Evolutionary conservation across 75 land plant species (phyloP), one percentile per base, ranked within the genome.

Genomic region (Selaginella tamariscina): DNA sequence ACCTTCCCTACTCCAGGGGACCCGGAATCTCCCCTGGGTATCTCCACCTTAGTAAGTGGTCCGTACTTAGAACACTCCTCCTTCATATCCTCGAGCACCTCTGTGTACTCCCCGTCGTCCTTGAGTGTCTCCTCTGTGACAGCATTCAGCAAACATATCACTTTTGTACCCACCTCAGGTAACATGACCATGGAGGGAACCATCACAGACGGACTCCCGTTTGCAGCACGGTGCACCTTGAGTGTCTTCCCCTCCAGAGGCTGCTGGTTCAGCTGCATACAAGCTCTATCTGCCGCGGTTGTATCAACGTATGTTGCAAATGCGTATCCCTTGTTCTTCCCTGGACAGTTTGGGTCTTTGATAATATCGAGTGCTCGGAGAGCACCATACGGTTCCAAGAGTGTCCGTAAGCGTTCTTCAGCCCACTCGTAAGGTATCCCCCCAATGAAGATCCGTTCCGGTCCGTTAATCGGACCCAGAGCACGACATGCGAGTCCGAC

Each of bases 61-160:
- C 49, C 96, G 78, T 81, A 85, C 65, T 90, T 90, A 27, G 73
- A 65, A 63, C 96, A 71, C 75, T 90, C 96, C 27, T 83, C 91
- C 44, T 70, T 81, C 85, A 90, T 87, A 54, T 90, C 96, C 28
- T 90, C 86, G 8, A 81, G 62, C 28, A 90, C 87, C 27, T 87
- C 96, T 22, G 87, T 81, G 54, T 73, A 90, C 66, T 81, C 91
- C 2, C 64, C 74, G 27, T 87, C 96, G 68, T 85, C 82, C 62
- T 62, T 71, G 72, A 90, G 65, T 2, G 79, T 82, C 33, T 90
- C 86, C 2, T 66, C 75, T 32, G 77, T 65, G 49, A 85, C 75
- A 11, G 78, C 88, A 84, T 90, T 31, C 2, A 30, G 1, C 23
- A 30, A 44, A 2, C 68, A 70, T 29, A 62, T 15, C 49, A 39